Evolutionary conservation across 495 filamentous ascomycete species (phyloP).

Genomic region (Hypoxylon lenormandii): DNA sequence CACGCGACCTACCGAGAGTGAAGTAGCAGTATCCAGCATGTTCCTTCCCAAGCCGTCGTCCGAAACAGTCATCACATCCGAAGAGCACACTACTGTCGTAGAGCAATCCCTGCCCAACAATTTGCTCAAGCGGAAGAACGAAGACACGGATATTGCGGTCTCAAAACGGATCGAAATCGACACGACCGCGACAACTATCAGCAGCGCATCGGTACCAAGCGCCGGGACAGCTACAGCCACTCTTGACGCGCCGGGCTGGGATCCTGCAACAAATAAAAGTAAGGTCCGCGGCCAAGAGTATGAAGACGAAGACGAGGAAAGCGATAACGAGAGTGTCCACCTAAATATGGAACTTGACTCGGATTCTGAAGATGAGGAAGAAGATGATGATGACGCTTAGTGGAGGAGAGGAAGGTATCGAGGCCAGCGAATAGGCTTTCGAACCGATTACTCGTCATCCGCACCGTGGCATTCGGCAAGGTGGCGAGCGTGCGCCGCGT

Average conservation of each 20-base stretch:
- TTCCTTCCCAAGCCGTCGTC: conserved; percentile 34
- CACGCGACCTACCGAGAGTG: not conserved
- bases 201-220: conserved; percentile 12
- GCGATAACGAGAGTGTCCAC: conserved; percentile 57
- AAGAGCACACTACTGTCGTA: conserved; percentile 26
- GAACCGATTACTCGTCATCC: conserved; percentile 21
- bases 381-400: conserved; percentile 45
- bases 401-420: conserved; percentile 50
- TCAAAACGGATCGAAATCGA: conserved; percentile 49
- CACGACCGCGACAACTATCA: conserved; percentile 9
- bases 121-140: conserved; percentile 61
- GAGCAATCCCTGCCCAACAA: conserved; percentile 22
- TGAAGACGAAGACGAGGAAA: conserved; percentile 17
- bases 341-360: conserved; percentile 56
- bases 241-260: conserved; percentile 8
- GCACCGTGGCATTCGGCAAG: conserved; percentile 32
- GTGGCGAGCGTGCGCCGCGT: conserved; percentile 14
- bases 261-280: conserved; percentile 1
- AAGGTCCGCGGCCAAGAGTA: conserved; percentile 1
- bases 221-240: not conserved
- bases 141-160: conserved; percentile 39
- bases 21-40: conserved; percentile 24
- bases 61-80: conserved; percentile 28
- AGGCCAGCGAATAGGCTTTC: conserved; percentile 39
- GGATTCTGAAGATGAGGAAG: conserved; percentile 45